These are phyloP conservation scores for Zea mays DNA, from an alignment of 176 grass and related monocot species.

Conservation along the genomic window Zm-B73-REFERENCE-NAM-5.0 NC_050097.1:143764001-143764500, in stretches of 20 bases:
- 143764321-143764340: conserved; percentile 93
- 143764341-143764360: conserved; percentile 83
- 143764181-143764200: conserved; percentile 79
- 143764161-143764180: conserved; percentile 75
- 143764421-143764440: conserved; percentile 54
- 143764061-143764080: conserved; percentile 41
- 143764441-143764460: conserved; percentile 70
- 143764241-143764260: conserved; percentile 28
- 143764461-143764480: conserved; percentile 72
- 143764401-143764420: conserved; percentile 7
- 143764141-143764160: conserved; percentile 38
- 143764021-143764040: conserved; percentile 95
- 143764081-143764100: conserved; percentile 96
- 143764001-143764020: conserved; percentile 88
- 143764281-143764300: conserved; percentile 76
- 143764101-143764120: conserved; percentile 62
- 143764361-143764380: conserved; percentile 49
- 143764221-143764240: conserved; percentile 35
- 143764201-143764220: conserved; percentile 72
- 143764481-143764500: conserved; percentile 66
- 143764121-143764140: conserved; percentile 27
- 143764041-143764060: conserved; percentile 53
- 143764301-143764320: conserved; percentile 78
- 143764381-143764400: not conserved
- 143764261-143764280: conserved; percentile 58